phyloP scores from a whole-genome alignment of 495 filamentous ascomycete species.

The Penicillium macrosclerotiorum region DNA sequence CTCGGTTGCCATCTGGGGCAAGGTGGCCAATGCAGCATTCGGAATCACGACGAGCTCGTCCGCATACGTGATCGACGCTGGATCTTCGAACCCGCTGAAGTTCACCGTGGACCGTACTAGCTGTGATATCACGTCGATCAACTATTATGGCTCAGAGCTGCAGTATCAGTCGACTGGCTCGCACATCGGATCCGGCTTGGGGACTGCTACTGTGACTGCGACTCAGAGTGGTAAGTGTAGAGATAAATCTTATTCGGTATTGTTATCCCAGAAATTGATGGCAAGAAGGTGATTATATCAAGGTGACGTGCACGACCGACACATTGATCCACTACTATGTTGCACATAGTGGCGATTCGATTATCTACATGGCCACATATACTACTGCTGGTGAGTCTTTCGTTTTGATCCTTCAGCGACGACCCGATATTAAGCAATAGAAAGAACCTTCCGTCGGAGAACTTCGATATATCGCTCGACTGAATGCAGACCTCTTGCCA shows the following conservation, averaged over 20 bases:
- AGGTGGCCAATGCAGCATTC: constrained; percentile 29
- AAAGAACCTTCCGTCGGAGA: constrained; percentile 58
- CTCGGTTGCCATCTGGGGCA: constrained; percentile 20
- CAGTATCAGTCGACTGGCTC: constrained; percentile 52
- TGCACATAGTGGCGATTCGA: constrained; percentile 55
- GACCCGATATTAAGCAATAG: too few relatives aligned
- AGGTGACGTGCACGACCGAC: constrained; percentile 58
- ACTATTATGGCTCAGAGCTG: constrained; percentile 55
- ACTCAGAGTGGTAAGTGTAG: constrained; percentile 30
- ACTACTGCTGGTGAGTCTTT: constrained; percentile 47
- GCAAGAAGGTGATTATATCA: constrained; percentile 50
- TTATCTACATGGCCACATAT: constrained; percentile 63
- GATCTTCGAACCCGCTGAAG: constrained; percentile 50
- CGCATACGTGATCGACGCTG: constrained; percentile 53
- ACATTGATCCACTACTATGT: constrained; percentile 65
- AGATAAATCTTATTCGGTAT: constrained; percentile 19
- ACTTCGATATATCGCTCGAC: constrained; percentile 62
- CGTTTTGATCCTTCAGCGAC: too few relatives aligned
- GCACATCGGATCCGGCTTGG: constrained; percentile 61
- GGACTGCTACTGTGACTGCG: constrained; percentile 55
- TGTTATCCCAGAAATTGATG: constrained; percentile 10
- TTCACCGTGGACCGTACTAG: constrained; percentile 56
- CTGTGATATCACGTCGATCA: constrained; percentile 64
- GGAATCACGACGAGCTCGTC: constrained; percentile 24
- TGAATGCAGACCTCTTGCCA: constrained; percentile 54